A percentile compares a stretch with the other conserved stretches of the same genome.
Evolutionary conservation across 805 yeast genomes (phyloP).

Genomic region (Candida maesae): DNA sequence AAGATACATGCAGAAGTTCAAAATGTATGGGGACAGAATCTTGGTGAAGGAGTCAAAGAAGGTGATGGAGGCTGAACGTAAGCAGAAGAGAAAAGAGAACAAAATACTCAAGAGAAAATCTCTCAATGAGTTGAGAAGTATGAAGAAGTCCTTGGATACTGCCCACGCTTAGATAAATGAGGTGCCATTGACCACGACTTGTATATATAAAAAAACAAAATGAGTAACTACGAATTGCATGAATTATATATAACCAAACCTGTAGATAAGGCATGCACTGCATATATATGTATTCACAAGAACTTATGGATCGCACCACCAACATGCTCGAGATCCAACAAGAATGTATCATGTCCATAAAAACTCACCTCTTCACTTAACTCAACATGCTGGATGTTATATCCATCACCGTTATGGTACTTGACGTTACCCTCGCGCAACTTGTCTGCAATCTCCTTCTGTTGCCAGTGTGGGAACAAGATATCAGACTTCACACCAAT

Average conservation of each 20-base stretch:
- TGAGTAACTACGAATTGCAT: not conserved
- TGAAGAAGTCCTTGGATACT: conserved; percentile 23
- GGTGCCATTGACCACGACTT: not conserved
- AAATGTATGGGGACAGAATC: conserved; percentile 71
- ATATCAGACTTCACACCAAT: conserved; percentile 93
- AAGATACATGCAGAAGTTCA: conserved; percentile 72
- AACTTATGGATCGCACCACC: conserved; percentile 73
- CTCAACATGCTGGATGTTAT: conserved; percentile 60
- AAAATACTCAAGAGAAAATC: conserved; percentile 32
- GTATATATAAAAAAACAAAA: not conserved
- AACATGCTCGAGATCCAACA: conserved; percentile 72
- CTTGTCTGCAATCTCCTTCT: conserved; percentile 68
- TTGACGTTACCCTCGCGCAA: conserved; percentile 35
- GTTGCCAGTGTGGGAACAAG: conserved; percentile 94
- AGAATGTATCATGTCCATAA: conserved; percentile 90
- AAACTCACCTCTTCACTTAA: conserved; percentile 71
- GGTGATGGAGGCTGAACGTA: conserved; percentile 44
- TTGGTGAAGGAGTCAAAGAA: conserved; percentile 55
- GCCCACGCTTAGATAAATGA: not conserved
- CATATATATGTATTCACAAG: no score
- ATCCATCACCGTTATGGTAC: conserved; percentile 32
- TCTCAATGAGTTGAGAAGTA: conserved; percentile 23
- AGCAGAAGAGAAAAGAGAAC: conserved; percentile 44
- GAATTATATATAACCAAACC: not conserved
- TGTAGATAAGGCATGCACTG: no score